Evolutionary conservation across 768 basidiomycete species (phyloP), one percentile per base, ranked within the genome.

Genomic region (Lyophyllum atratum): DNA sequence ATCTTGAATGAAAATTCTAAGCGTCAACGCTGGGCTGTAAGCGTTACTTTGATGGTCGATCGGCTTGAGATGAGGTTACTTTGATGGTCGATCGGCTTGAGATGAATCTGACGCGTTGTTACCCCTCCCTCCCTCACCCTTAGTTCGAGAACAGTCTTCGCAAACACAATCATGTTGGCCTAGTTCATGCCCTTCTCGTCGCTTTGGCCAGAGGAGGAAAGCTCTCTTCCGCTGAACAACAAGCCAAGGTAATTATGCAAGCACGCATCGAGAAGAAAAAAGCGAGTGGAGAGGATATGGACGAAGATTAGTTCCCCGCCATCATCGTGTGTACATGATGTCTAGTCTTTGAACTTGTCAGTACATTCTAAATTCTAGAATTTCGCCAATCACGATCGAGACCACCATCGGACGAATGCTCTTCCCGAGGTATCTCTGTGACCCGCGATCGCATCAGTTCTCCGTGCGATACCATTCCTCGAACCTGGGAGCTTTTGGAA

Each of bases 61-160:
- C 15, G 11, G 15, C n/a, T n/a, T 44, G 22, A 10, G 14, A 3
- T 22, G 12, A 22, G 43, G 26, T 56, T 50, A 25, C 46, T 28
- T 19, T 29, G 26, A 29, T n/a, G 17, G 19, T 29, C n/a, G n/a
- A 15, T 5, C 15, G 11, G 15, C n/a, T n/a, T 44, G 22, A 10
- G 14, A 3, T 22, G 12, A 22, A 44, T 21, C 43, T 44, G 11
- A 44, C 43, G 8, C 31, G 52, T n/a, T n/a, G n/a, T n/a, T n/a
- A n/a, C n/a, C n/a, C n/a, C n/a, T n/a, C n/a, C n/a, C n/a, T n/a
- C n/a, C n/a, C n/a, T n/a, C n/a, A n/a, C 53, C 31, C n/a, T 59
- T 49, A 93, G 90, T 92, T 94, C 59, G 92, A 95, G 73, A 95
- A 95, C 73, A 87, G 89, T 59, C 77, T 94, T 37, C 85, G 93